Evolutionary conservation across 1,139 yeast species (phyloP).

Genomic region (Eremothecium gossypii): DNA sequence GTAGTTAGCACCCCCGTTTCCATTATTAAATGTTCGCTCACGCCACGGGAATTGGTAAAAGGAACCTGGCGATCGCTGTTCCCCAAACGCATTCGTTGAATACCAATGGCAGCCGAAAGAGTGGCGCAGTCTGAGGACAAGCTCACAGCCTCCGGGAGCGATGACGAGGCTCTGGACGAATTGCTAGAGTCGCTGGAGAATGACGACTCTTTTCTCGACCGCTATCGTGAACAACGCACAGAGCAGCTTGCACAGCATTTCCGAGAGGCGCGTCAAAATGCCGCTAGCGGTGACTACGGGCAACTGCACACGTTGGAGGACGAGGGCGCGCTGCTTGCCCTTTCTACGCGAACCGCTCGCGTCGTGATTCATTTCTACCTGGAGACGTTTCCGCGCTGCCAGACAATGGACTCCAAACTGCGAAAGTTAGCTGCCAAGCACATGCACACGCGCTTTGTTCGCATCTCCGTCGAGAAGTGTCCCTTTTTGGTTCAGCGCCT

Average conservation of each 20-base stretch:
- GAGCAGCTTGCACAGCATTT: conserved; percentile 44
- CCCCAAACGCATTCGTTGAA: no score
- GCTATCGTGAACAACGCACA: conserved; percentile 64
- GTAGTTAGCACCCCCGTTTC: no score
- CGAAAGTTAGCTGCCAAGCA: conserved; percentile 47
- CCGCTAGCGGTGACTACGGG: conserved; percentile 36
- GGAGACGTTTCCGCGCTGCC: conserved; percentile 51
- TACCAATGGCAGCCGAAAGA: no score
- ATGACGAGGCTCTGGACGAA: conserved; percentile 33
- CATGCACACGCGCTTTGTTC: conserved; percentile 43
- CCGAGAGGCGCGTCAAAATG: conserved; percentile 33
- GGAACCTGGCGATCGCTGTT: no score
- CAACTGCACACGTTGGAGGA: conserved; percentile 33
- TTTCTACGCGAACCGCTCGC: conserved; percentile 37
- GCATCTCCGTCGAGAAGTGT: conserved; percentile 54
- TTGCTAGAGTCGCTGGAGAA: conserved; percentile 47
- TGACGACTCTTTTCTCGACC: conserved; percentile 56
- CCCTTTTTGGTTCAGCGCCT: conserved; percentile 64
- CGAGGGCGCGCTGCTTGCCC: conserved; percentile 50
- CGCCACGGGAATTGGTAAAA: no score
- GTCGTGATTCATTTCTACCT: conserved; percentile 60
- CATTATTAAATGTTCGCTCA: no score
- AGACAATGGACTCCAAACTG: conserved; percentile 45
- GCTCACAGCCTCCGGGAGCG: background rate
- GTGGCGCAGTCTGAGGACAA: background rate